Evolutionary conservation across 352 stramenopile species (phyloP).

Genomic region (Globisporangium takayamanum): DNA sequence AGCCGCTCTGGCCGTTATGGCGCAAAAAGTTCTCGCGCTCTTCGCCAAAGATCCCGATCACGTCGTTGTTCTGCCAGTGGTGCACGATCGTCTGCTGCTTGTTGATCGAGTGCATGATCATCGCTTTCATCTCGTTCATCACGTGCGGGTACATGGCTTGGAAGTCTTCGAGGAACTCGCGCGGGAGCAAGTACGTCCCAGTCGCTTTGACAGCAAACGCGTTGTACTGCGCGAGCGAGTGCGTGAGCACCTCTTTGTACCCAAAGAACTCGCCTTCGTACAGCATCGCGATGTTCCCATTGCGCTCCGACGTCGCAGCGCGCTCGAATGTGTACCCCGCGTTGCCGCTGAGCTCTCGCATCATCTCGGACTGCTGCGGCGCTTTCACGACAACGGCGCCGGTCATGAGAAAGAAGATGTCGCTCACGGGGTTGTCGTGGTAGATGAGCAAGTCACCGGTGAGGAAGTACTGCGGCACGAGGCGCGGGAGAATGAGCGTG

Average conservation of each 20-base stretch:
- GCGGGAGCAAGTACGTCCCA: conserved; percentile 56
- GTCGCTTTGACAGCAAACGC: conserved; percentile 51
- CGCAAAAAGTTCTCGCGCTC: conserved; percentile 38
- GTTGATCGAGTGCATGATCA: conserved; percentile 72
- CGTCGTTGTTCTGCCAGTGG: conserved; percentile 68
- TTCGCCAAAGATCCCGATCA: conserved; percentile 43
- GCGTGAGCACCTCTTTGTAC: conserved; percentile 67
- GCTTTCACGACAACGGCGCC: conserved; percentile 48
- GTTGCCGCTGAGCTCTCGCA: background rate
- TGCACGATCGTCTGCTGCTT: conserved; percentile 68
- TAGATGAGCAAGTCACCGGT: conserved; percentile 68
- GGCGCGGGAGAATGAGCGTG: conserved; percentile 51
- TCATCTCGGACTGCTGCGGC: conserved; percentile 6
- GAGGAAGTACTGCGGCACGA: conserved; percentile 67
- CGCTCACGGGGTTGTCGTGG: conserved; percentile 56
- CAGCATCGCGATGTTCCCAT: conserved; percentile 52
- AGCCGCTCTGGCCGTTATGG: conserved; percentile 9
- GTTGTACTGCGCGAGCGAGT: conserved; percentile 56
- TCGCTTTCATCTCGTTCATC: conserved; percentile 54
- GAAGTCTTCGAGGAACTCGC: conserved; percentile 53
- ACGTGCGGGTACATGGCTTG: conserved; percentile 45
- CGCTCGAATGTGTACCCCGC: conserved; percentile 4
- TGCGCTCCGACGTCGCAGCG: conserved; percentile 17
- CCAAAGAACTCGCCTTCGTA: conserved; percentile 75
- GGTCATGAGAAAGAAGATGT: conserved; percentile 74